Evolutionary conservation across 345 rosid genomes (phyloP).

Genomic region (Microcos paniculata): DNA sequence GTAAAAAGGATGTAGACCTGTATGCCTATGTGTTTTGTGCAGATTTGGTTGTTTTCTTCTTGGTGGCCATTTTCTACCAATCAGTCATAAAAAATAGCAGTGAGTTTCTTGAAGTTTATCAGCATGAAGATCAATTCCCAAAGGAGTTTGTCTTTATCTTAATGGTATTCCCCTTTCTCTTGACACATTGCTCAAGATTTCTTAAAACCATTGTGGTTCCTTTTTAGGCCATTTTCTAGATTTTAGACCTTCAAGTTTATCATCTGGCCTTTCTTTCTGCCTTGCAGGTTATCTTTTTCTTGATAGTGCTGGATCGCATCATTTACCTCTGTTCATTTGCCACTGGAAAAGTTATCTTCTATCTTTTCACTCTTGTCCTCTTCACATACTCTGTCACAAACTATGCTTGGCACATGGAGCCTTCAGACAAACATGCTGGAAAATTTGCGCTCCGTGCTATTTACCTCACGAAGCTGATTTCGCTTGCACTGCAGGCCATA

Average conservation of each 20-base stretch:
- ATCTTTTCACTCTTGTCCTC: slow-evolving; percentile 79
- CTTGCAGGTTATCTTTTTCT: slow-evolving; percentile 81
- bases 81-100: slow-evolving; percentile 85
- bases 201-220: not conserved
- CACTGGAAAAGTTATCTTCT: slow-evolving; percentile 75
- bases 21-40: slow-evolving; percentile 94
- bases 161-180: slow-evolving; percentile 53
- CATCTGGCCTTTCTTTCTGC: not conserved
- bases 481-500: slow-evolving; percentile 91
- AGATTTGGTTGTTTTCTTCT: slow-evolving; percentile 82
- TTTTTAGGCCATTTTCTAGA: not conserved
- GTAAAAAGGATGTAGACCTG: slow-evolving; percentile 85
- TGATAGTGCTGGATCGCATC: slow-evolving; percentile 90
- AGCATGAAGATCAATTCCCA: slow-evolving; percentile 97
- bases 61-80: slow-evolving; percentile 85
- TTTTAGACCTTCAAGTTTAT: not conserved
- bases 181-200: not conserved
- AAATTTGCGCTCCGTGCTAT: slow-evolving; percentile 77
- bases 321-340: slow-evolving; percentile 94
- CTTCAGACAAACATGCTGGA: slow-evolving; percentile 69
- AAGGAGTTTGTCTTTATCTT: slow-evolving; percentile 76
- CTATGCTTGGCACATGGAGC: slow-evolving; percentile 81
- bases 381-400: slow-evolving; percentile 74
- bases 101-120: slow-evolving; percentile 89
- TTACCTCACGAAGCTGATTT: slow-evolving; percentile 83